Base-by-base conservation (phyloP, 306 rosid genomes). In the Prunus mira region DNA sequence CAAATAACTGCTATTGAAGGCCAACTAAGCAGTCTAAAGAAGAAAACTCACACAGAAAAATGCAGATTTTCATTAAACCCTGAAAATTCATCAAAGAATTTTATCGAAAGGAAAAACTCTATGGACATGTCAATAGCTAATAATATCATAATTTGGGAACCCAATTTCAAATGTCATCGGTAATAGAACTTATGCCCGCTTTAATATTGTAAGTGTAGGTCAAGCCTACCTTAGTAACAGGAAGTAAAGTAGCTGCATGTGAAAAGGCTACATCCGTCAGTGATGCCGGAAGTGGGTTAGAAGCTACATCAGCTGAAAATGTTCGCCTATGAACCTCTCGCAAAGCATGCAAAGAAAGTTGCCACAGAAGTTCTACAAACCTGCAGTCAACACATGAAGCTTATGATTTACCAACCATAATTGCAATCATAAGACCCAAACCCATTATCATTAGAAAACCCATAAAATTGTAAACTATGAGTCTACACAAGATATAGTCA, bases 361-460 rank as follows among this genome's bases (percentile, higher is more conserved):
- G 97, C 99, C 99, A 95, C 72, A 95, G 80, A 70, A 95, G 99
- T 86, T 95, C 99, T 51, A 95, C 99, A 89, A 95, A 95, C 84
- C 99, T 95, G 92, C 68, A 61, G 51, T n/a, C 27, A 74, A n/a
- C 14, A 73, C 24, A 27, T 20, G n/a, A 45, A 22, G 28, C 64
- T 68, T n/a, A 82, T 70, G 63, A 45, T 47, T 72, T 12, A 80
- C 55, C 24, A 27, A 62, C 46, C 32, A 75, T 22, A 28, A 64
- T 43, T 13, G 25, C 73, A 74, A 65, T 71, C 69, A 43, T 2
- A 54, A 51, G 43, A 46, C 52, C 60, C 14, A 41, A 34, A 55
- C 19, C 9, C 32, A 51, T 28, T 18, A 2, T 24, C 74, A 70
- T 27, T 58, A 54, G 24, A 66, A 32, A 38, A 10, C 49, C 54